Evolutionary conservation across 1,284 basidiomycete genomes (phyloP).

Genomic region (Athelia psychrophila): DNA sequence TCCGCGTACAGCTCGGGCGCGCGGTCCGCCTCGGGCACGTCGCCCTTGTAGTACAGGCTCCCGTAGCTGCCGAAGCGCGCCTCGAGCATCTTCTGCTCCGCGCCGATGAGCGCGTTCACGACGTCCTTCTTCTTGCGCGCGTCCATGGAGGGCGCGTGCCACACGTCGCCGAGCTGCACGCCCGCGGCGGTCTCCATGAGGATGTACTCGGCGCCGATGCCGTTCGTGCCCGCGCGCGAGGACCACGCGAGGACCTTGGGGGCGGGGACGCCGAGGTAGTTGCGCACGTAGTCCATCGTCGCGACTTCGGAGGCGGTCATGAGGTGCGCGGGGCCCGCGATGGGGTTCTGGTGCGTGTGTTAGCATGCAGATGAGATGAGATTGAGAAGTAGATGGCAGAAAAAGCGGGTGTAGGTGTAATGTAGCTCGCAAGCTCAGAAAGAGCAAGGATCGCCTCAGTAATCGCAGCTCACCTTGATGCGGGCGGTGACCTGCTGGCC

Average conservation of each 20-base stretch:
- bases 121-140: slow-evolving; percentile 6
- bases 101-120: slow-evolving; percentile 11
- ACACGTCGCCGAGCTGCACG: slow-evolving; percentile 13
- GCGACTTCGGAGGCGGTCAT: slow-evolving; percentile 28
- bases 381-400: too few relatives aligned
- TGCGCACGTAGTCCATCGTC: slow-evolving; percentile 27
- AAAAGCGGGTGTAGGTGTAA: too few relatives aligned
- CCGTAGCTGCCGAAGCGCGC: slow-evolving; percentile 15
- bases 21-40: slow-evolving; percentile 19
- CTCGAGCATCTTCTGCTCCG: slow-evolving; percentile 12
- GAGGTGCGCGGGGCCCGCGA: slow-evolving; percentile 24
- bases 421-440: too few relatives aligned
- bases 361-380: not conserved
- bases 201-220: slow-evolving; percentile 14
- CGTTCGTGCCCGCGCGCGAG: slow-evolving; percentile 13
- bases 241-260: slow-evolving; percentile 28
- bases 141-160: slow-evolving; percentile 10
- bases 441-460: too few relatives aligned
- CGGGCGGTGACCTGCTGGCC: slow-evolving; percentile 12
- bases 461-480: too few relatives aligned
- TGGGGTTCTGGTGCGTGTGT: slow-evolving; percentile 10
- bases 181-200: slow-evolving; percentile 14
- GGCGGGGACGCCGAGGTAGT: slow-evolving; percentile 21
- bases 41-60: slow-evolving; percentile 18
- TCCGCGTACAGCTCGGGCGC: slow-evolving; percentile 13